Evolutionary conservation across 192 early-diverging fungal species (phyloP), one percentile per base, ranked within the genome.

Genomic region (Dissophora ornata): DNA sequence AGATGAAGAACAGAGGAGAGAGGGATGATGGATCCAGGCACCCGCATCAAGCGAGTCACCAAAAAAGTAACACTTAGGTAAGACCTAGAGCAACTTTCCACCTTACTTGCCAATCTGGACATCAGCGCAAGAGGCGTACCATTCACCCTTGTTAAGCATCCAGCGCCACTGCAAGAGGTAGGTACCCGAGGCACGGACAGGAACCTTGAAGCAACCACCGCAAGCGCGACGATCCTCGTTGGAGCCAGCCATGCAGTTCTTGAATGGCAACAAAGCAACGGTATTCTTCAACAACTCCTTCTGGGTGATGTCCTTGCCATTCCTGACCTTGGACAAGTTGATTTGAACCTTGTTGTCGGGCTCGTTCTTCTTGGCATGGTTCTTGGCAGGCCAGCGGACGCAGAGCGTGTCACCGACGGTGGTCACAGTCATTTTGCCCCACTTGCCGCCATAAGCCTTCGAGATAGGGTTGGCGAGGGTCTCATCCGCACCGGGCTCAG

Each of bases 181-280:
- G 46, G 25, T 50, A 32, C 69, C 69, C 15, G 53, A 41, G 19
- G 59, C 59, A 50, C 59, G 59, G 30, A n/a, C 21, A 25, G 69
- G 69, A 26, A 71, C 69, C 50, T 71, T 62, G 69, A 71, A 71
- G 69, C 69, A 71, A 21, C 69, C 69, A 33, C 69, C 69, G 60
- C 69, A 71, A 7, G 69, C 12, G 8, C 69, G 59, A 19, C 28
- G n/a, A 29, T 71, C 69, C 32, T 62, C 34, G 36, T 56, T 71
- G 6, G 16, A 24, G 13, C 52, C 69, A 1, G 21, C 13, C 13
- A 36, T 57, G 54, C 69, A 62, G 69, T 71, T 71, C 59, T 62
- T 71, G 46, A 26, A 71, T n/a, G 51, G 51, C 44, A 71, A 57
- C 4, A 9, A 2, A 1, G 69, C 69, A 30, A 71, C 25, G 12